These are phyloP conservation scores for Aspergillus ibericus DNA, from an alignment of 2,329 filamentous ascomycete species.

Conservation along the genomic window DNA sequence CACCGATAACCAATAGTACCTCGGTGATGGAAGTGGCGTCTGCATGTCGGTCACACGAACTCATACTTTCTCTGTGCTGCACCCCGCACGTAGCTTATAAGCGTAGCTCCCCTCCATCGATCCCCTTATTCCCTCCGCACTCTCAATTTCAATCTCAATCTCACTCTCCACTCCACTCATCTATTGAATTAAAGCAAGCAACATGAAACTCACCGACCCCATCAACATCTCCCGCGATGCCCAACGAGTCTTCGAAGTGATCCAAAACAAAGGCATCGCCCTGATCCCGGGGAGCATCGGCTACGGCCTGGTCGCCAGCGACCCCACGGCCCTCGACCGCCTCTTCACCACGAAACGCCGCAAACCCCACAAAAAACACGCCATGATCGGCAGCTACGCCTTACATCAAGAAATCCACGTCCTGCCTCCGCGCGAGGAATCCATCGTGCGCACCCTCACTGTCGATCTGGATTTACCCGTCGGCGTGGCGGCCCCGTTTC, in stretches of 20 bases:
- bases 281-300: conserved; percentile 30
- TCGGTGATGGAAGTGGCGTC: background rate
- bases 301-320: conserved; percentile 26
- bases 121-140: background rate
- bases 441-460: conserved; percentile 22
- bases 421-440: conserved; percentile 14
- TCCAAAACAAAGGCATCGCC: conserved; percentile 26
- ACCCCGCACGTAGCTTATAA: background rate
- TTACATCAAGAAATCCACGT: conserved; percentile 27
- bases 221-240: conserved; percentile 22
- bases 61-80: too few relatives aligned
- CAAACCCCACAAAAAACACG: conserved; percentile 27
- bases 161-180: background rate
- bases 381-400: conserved; percentile 28
- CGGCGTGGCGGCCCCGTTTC: conserved; percentile 26
- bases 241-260: conserved; percentile 19
- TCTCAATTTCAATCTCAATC: background rate
- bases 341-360: conserved; percentile 16
- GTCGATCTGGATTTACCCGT: conserved; percentile 29
- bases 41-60: background rate
- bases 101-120: background rate
- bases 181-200: background rate
- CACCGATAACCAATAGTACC: background rate
- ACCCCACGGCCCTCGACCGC: conserved; percentile 20
- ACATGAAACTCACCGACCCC: conserved; percentile 12